Evolutionary conservation across 2,329 filamentous ascomycete genomes (phyloP), one percentile per base, ranked within the genome.

Genomic region (Neofusicoccum sp.): DNA sequence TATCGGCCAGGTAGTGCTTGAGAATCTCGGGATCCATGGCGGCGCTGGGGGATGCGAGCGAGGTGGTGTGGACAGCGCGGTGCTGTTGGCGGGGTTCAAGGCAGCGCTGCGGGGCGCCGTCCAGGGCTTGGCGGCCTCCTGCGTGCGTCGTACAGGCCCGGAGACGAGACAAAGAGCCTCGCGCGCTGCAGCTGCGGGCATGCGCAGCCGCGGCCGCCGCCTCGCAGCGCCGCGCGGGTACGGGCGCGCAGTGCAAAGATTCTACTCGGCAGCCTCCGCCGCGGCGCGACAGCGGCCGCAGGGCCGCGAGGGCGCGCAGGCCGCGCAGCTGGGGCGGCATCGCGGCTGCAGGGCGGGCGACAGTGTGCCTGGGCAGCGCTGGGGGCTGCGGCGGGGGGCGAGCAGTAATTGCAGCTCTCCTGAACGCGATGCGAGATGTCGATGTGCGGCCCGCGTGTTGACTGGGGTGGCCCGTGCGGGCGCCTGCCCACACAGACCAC

Each of bases 1-100:
- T 88, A 76, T 99, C 95, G 48, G 95, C 93, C 63, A 96, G 84
- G 75, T 96, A 97, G 72, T 96, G 89, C 74, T 79, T 78, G 43
- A 80, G 73, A 6, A 73, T 73, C 38, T 76, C 71, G 7, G 72
- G 69, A 63, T 80, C 78, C 70, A 82, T 80, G 45, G 68, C 68
- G 43, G 66, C 62, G 58, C 68, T 14, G 43, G 49, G 24, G n/a
- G 49, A 57, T 57, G 49, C 31, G 47, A 14, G 3, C 26, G 30
- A 11, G 59, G 34, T 61, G 59, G 51, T 61, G 43, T 44, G 38
- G 48, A 41, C 43, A 53, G 49, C 41, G 26, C 40, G 43, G 12
- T 33, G 48, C 9, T 60, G 45, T 30, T 30, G 30, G 58, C 58
- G 58, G 47, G 58, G 58, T 59, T 40, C 43, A 16, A 59, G 57